phyloP scores from a whole-genome alignment of 73 alveolate genomes.

The Paramecium primaurelia region DNA sequence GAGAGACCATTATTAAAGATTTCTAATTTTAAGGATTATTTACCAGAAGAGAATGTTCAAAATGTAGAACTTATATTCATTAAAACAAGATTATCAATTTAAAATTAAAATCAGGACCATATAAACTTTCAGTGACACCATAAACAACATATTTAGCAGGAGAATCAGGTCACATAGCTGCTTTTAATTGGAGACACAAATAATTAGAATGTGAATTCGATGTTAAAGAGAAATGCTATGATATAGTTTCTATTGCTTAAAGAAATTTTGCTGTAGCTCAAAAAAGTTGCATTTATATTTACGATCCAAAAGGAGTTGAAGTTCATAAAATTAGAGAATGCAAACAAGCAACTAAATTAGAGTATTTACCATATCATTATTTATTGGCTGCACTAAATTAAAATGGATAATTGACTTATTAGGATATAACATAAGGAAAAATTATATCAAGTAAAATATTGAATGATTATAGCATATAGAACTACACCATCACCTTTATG shows the following conservation, averaged over 20 bases:
- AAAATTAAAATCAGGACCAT: slow-evolving; percentile 81
- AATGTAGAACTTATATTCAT: slow-evolving; percentile 1
- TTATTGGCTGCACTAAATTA: slow-evolving; percentile 81
- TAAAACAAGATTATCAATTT: slow-evolving; percentile 76
- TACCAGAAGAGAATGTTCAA: neutral
- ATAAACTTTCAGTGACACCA: slow-evolving; percentile 27
- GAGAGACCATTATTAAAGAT: slow-evolving; percentile 17
- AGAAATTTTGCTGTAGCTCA: slow-evolving; percentile 80
- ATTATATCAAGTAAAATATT: slow-evolving; percentile 63
- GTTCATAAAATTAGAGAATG: slow-evolving; percentile 84
- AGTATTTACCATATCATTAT: slow-evolving; percentile 93
- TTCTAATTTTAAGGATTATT: neutral
- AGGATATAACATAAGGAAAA: slow-evolving; percentile 91
- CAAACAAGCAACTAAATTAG: slow-evolving; percentile 81
- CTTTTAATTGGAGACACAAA: slow-evolving; percentile 89
- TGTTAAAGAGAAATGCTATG: slow-evolving; percentile 70
- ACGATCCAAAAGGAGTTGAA: slow-evolving; percentile 95
- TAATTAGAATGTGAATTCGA: slow-evolving; percentile 84
- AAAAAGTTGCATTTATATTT: slow-evolving; percentile 81
- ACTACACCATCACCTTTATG: slow-evolving; percentile 57
- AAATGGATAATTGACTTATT: slow-evolving; percentile 81
- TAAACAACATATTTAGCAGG: slow-evolving; percentile 84
- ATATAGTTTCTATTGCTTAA: neutral
- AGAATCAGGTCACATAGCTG: slow-evolving; percentile 87
- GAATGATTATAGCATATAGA: neutral